Base-by-base conservation (phyloP, 2,329 filamentous ascomycete genomes). In the Aspergillus vadensis region DNA sequence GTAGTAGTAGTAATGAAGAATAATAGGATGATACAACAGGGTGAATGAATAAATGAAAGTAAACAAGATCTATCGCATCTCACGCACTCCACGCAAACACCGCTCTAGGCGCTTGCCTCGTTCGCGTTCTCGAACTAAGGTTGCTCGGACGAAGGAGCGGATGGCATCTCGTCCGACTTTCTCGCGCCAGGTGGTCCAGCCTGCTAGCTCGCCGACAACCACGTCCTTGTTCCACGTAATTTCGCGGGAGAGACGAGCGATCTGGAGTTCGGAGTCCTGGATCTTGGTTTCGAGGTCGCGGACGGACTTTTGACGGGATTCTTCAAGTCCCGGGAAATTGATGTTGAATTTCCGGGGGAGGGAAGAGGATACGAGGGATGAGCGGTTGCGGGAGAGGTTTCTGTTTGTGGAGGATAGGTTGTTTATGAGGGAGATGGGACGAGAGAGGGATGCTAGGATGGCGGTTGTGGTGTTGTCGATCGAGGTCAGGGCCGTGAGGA, bases 141-240 rank as follows among this genome's bases (percentile, higher is more conserved):
- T 92, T 32, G 86, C 86, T 70, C 83, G 85, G 17, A 91, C 94
- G 67, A 96, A 86, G 50, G 92, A 87, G 65, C 84, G 86, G 63
- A 97, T 85, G 27, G 91, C 91, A 60, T 85, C 85, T 62, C 88
- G 82, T 1, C 91, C 92, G 78, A 91, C 87, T 69, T 85, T 86
- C 66, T 92, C 91, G 70, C 96, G 88, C 79, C 92, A 86, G 43
- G 96, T 92, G 71, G 97, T 93, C 92, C 95, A 99, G 15, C 91
- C 92, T 0, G 95, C 95, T 58, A 99, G 77, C 78, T 99, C 95
- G 1, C 87, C 85, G 6, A 96, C 94, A 23, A 98, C 94, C 14
- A 94, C 92, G 75, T 96, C 91, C 78, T 97, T 94, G 51, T 93
- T 97, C 75, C 95, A 97, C 53, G 92, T 82, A 58, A 99, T 80